phyloP scores from a whole-genome alignment of 192 early-diverging fungal species.

The Gaertneriomyces sp. region DNA sequence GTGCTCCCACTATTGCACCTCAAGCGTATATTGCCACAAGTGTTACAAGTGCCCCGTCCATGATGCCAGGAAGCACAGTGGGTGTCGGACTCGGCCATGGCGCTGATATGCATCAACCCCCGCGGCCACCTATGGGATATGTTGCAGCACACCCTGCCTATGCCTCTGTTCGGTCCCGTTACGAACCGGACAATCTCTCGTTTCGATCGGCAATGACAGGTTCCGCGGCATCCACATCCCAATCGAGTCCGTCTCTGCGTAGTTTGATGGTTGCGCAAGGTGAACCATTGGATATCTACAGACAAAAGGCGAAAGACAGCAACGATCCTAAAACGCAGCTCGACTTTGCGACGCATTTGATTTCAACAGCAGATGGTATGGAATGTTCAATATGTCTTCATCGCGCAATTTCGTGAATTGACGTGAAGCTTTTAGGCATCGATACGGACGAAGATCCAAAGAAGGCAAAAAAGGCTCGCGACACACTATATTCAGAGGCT shows the following conservation, averaged over 20 bases:
- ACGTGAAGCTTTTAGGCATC: conserved; percentile 2
- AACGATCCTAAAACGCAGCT: conserved; percentile 73
- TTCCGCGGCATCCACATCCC: conserved; percentile 5
- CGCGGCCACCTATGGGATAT: too few species aligned
- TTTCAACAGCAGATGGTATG: conserved; percentile 70
- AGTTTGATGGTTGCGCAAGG: conserved; percentile 14
- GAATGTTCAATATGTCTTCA: not conserved
- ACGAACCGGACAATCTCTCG: conserved; percentile 23
- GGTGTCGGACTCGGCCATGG: too few species aligned
- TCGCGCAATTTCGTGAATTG: conserved; percentile 5
- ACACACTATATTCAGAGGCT: conserved; percentile 72
- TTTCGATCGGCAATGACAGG: conserved; percentile 15
- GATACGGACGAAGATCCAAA: conserved; percentile 51
- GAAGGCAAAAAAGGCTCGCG: conserved; percentile 65
- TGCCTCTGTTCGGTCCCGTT: not conserved
- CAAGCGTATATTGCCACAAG: too few species aligned
- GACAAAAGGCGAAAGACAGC: conserved; percentile 41
- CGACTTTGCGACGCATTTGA: conserved; percentile 82
- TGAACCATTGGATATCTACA: conserved; percentile 35
- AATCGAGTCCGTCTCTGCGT: not conserved
- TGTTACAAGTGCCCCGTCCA: too few species aligned
- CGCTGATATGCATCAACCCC: too few species aligned
- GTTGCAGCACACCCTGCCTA: too few species aligned
- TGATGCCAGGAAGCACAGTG: too few species aligned
- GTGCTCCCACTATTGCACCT: too few species aligned